phyloP scores from a whole-genome alignment of 768 basidiomycete species.

The Trametes gibbosa region DNA sequence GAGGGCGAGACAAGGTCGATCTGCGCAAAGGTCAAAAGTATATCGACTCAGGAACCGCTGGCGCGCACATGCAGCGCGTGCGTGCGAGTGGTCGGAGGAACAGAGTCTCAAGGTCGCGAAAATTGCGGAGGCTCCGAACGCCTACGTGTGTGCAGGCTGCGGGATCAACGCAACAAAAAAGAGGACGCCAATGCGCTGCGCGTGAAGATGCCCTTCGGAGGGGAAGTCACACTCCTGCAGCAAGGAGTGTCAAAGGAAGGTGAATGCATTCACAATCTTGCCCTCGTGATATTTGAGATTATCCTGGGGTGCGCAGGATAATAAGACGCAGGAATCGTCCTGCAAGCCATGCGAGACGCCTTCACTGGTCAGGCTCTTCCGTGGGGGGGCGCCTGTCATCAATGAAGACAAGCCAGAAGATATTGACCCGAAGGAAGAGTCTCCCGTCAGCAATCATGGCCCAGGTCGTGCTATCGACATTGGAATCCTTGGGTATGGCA shows the following conservation, averaged over 20 bases:
- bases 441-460: no score
- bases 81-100: not conserved
- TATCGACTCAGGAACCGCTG: not conserved
- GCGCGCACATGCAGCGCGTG: constrained; percentile 1
- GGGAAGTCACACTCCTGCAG: constrained; percentile 17
- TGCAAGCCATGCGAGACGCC: no score
- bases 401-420: no score
- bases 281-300: no score
- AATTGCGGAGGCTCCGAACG: constrained; percentile 7
- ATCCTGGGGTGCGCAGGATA: no score
- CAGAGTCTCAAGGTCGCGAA: not conserved
- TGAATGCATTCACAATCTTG: not conserved
- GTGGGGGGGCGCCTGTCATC: no score
- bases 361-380: no score
- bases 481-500: no score
- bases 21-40: not conserved
- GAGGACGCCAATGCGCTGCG: constrained; percentile 7
- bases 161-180: constrained; percentile 13
- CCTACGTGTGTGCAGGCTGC: constrained; percentile 17
- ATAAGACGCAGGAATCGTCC: no score
- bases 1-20: not conserved
- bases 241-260: constrained; percentile 8
- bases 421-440: no score
- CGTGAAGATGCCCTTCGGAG: not conserved
- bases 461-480: no score